Evolutionary conservation across 2,329 filamentous ascomycete species (phyloP), one percentile per base, ranked within the genome.

Genomic region (Arthrinium puccinioides): DNA sequence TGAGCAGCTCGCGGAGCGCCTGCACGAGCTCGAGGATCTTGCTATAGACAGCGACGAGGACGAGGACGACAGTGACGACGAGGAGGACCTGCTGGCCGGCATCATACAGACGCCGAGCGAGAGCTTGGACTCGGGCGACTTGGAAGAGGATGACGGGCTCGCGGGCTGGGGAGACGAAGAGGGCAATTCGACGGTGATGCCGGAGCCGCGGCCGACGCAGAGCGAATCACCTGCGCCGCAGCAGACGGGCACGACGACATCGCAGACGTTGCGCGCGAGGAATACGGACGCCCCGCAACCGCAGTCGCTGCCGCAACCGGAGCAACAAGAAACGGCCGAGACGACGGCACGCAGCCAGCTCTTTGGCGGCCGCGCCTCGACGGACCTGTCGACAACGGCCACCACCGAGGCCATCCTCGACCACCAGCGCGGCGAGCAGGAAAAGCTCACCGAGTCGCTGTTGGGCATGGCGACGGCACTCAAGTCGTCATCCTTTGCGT

Each of bases 401-500:
- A 72, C 74, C 13, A 71, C 77, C 1, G 87, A 94, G 63, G 72
- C 79, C 1, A 72, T 88, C 21, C 74, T 95, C 29, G 78, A 85
- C 49, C 74, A 84, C 52, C 79, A 94, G 54, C 82, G 86, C 37
- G 69, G 69, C 37, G 87, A 95, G 63, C 89, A 96, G 60, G 87
- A 95, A 58, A 68, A 74, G 23, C 72, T 97, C 4, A 90, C 89
- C 0, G 72, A 76, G 25, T 89, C 85, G 7, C 80, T 97, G n/a
- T 70, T 95, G 16, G 67, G 74, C 30, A 84, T 96, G 64, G 89
- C 90, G 1, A 67, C 74, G 16, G 76, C 84, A 33, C 74, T 96
- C 26, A 94, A 94, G 57, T 64, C 75, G 32, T 85, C 81, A 25
- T 85, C 87, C 4, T 65, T 82, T 37, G 70, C 76, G 4, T 92